phyloP scores from a whole-genome alignment of 2,329 filamentous ascomycete species.

The Scytalidium lignicola region DNA sequence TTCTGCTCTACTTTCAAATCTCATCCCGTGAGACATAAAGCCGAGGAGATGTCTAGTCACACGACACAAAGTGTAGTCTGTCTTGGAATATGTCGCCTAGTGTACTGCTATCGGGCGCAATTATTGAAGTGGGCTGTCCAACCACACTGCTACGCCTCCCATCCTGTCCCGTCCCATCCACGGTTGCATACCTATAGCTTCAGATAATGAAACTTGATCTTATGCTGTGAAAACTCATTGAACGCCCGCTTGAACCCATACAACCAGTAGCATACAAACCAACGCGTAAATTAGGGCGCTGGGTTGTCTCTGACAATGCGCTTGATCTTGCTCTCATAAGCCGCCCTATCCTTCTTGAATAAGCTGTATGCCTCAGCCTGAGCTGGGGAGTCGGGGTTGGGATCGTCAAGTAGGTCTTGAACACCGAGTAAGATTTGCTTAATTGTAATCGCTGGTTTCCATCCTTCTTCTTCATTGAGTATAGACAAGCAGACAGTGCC shows the following conservation, averaged over 20 bases:
- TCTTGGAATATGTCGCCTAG: too few relatives aligned
- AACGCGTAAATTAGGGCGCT: slow-evolving; percentile 47
- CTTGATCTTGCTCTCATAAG: slow-evolving; percentile 85
- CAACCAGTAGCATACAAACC: background rate
- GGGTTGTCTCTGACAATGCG: slow-evolving; percentile 88
- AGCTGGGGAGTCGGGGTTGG: slow-evolving; percentile 93
- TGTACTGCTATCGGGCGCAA: too few relatives aligned
- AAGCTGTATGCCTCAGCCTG: slow-evolving; percentile 97
- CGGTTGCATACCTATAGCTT: background rate
- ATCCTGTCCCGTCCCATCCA: background rate
- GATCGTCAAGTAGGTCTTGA: slow-evolving; percentile 91
- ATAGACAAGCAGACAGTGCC: slow-evolving; percentile 97
- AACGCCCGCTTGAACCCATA: background rate
- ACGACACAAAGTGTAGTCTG: too few relatives aligned
- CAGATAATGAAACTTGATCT: background rate
- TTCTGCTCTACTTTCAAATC: too few relatives aligned
- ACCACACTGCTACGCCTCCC: background rate
- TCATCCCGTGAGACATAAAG: too few relatives aligned
- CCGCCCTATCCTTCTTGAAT: slow-evolving; percentile 81
- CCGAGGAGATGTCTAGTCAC: too few relatives aligned
- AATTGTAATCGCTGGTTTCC: slow-evolving; percentile 97
- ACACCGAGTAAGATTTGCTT: slow-evolving; percentile 97
- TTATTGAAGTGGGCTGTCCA: too few relatives aligned
- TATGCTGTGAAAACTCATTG: background rate
- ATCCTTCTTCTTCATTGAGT: slow-evolving; percentile 95